phyloP scores from a whole-genome alignment of 164 flowering plant species.

The Brasenia schreberi region DNA sequence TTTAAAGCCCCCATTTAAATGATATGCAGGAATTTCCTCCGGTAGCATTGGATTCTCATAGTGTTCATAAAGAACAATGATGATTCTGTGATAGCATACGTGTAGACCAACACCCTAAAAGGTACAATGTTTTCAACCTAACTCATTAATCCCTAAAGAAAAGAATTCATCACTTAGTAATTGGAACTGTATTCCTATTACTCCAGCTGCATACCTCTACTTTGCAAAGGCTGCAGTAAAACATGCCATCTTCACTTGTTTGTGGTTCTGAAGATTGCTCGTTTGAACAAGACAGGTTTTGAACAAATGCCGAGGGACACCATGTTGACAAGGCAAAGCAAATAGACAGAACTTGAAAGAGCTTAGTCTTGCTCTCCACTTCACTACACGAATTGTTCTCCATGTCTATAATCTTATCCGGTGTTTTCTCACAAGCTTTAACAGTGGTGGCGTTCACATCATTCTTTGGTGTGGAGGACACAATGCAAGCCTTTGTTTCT shows the following conservation, averaged over 20 bases:
- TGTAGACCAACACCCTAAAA: no score
- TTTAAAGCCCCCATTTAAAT: no score
- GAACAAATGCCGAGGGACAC: slow-evolving; percentile 13
- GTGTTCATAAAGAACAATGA: no score
- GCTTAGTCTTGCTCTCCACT: slow-evolving; percentile 10
- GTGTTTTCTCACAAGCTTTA: slow-evolving; percentile 21
- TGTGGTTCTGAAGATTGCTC: slow-evolving; percentile 55
- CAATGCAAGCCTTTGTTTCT: slow-evolving; percentile 43
- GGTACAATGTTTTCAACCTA: no score
- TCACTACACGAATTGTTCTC: slow-evolving; percentile 3
- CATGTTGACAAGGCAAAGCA: slow-evolving; percentile 1
- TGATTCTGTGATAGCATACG: no score
- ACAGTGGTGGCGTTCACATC: slow-evolving; percentile 33
- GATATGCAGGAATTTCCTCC: no score
- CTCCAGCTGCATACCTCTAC: slow-evolving; percentile 56
- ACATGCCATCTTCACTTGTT: slow-evolving; percentile 92
- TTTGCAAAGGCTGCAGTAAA: slow-evolving; percentile 91
- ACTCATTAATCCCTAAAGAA: no score
- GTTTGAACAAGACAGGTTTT: slow-evolving; percentile 31
- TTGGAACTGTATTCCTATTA: no score
- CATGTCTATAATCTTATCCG: slow-evolving; percentile 17
- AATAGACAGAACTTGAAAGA: slow-evolving; percentile 18
- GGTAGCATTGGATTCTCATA: no score
- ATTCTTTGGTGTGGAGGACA: slow-evolving; percentile 39
- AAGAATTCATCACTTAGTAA: no score